A percentile compares a stretch with the other conserved stretches of the same genome.
Evolutionary conservation across 2,329 filamentous ascomycete species (phyloP).

Genomic region (Neurospora sp.): DNA sequence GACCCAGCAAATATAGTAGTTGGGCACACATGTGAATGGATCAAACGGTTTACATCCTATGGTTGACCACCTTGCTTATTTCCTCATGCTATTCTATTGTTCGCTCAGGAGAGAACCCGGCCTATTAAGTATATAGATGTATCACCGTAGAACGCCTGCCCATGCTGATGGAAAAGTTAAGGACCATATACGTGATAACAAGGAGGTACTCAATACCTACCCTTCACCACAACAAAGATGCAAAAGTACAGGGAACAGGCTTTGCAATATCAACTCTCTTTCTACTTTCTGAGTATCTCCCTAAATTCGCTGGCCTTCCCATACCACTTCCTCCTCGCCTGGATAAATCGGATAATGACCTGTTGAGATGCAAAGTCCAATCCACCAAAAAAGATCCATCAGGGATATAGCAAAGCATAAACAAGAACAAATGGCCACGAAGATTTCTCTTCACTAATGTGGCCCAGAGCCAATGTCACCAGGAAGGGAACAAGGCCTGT

Average conservation of each 20-base stretch:
- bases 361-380: neutral
- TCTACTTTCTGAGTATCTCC: neutral
- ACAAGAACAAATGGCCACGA: constrained; percentile 6
- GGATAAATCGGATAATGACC: neutral
- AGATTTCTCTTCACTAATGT: constrained; percentile 1
- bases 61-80: neutral
- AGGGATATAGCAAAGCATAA: constrained; percentile 1
- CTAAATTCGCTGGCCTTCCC: neutral
- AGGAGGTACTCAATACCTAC: neutral
- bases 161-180: neutral
- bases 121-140: neutral
- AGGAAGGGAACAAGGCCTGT: constrained; percentile 1
- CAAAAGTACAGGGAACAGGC: neutral
- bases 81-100: neutral
- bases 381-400: neutral
- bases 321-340: neutral
- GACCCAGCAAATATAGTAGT: neutral
- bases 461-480: neutral
- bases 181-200: neutral
- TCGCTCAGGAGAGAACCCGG: neutral
- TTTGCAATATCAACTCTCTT: neutral
- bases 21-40: neutral
- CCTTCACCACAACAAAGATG: neutral
- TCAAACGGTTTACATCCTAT: neutral
- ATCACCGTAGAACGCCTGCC: neutral